phyloP scores from a whole-genome alignment of 2,329 filamentous ascomycete genomes.

The Trichophyton rubrum region DNA sequence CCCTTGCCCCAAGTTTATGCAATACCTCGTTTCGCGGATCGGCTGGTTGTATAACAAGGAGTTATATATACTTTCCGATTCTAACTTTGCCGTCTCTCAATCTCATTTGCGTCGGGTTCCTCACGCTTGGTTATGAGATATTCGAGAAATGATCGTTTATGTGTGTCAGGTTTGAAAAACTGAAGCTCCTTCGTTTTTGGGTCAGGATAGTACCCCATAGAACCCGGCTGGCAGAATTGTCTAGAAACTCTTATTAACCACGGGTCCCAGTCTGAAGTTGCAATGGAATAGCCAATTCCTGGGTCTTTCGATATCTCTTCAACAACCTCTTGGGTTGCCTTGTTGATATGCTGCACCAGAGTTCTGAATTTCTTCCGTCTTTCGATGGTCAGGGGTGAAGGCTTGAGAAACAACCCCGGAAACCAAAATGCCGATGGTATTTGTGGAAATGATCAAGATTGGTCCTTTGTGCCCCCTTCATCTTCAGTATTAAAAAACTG shows the following conservation, averaged over 20 bases:
- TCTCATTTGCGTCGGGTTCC: no score
- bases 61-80: no score
- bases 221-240: slow-evolving; percentile 20
- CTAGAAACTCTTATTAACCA: slow-evolving; percentile 21
- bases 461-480: slow-evolving; percentile 15
- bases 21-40: background rate
- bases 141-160: slow-evolving; percentile 9
- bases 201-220: slow-evolving; percentile 18
- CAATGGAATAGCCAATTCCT: slow-evolving; percentile 15
- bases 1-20: slow-evolving; percentile 7
- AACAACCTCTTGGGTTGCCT: slow-evolving; percentile 19
- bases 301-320: slow-evolving; percentile 15
- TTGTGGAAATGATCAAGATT: slow-evolving; percentile 8
- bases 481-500: slow-evolving; percentile 24
- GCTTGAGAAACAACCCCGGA: background rate
- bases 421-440: background rate
- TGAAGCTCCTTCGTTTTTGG: slow-evolving; percentile 20
- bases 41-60: no score
- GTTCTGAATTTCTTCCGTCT: slow-evolving; percentile 23
- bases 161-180: slow-evolving; percentile 24
- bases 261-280: slow-evolving; percentile 20
- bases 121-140: no score
- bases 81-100: no score
- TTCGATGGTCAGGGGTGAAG: slow-evolving; percentile 14
- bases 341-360: slow-evolving; percentile 19